Base-by-base conservation (phyloP, 2,329 filamentous ascomycete species). In the Hypomyces rosellus region DNA sequence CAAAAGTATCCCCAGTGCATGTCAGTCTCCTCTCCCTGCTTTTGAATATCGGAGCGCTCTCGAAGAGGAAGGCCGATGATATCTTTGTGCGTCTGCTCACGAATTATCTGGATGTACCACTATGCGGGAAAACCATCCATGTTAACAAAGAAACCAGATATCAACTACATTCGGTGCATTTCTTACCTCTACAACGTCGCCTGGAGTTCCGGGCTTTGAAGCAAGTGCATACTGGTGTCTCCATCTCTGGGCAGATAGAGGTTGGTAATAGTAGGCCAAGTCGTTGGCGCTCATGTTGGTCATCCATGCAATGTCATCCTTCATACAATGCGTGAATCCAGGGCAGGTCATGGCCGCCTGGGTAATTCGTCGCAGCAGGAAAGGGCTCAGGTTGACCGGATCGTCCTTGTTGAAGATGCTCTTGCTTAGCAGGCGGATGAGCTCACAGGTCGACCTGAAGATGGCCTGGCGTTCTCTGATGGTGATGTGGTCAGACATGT, bases 251-350 rank as follows among this genome's bases (percentile, higher is more conserved):
- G 78, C 71, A 47, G 69, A 71, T 4, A 66, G 69, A 1, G 81
- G 79, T 59, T 76, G 69, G 43, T 74, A 73, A 57, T 71, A 74
- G 18, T 68, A 63, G 2, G 37, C 48, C 36, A 36, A 20, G n/a
- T 53, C 51, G 3, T 34, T 16, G 14, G 37, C 30, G 11, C 43
- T 39, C 54, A 80, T 57, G 14, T 63, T 61, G 3, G 66, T 66
- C n/a, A 71, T 47, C 47, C 58, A 71, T 6, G 76, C 72, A 55
- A 85, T 70, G 56, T 80, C 75, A 57, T 83, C 78, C 65, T 84
- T 85, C 69, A 81, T 78, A n/a, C 74, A 54, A 1, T 77, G 69
- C 3, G 78, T 81, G 61, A 86, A 85, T 2, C 81, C 82, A 2
- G 75, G 72, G 59, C 82, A 86, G 3, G 68, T 64, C 67, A 85